phyloP scores from a whole-genome alignment of 176 grass and related monocot genomes.

The Aegilops umbellulata region DNA sequence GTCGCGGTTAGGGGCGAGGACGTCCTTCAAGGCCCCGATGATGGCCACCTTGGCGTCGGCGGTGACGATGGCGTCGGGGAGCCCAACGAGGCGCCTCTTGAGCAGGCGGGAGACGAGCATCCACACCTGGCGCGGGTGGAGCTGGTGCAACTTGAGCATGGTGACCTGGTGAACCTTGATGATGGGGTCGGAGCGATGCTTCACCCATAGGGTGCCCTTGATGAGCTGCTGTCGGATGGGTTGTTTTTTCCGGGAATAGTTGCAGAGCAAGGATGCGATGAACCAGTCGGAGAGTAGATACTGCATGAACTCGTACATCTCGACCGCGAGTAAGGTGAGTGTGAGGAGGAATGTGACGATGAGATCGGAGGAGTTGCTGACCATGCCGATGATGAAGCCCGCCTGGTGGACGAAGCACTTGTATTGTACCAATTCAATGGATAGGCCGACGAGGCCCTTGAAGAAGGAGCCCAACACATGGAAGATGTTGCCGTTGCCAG shows the following conservation, averaged over 20 bases:
- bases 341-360: constrained; percentile 31
- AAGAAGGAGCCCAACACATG: too few relatives aligned
- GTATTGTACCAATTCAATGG: too few relatives aligned
- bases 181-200: not conserved
- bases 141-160: not conserved
- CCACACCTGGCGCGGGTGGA: too few relatives aligned
- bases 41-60: not conserved
- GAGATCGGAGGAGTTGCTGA: constrained; percentile 23
- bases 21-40: not conserved
- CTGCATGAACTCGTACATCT: constrained; percentile 12
- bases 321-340: constrained; percentile 15
- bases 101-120: constrained; percentile 11
- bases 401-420: too few relatives aligned
- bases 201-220: not conserved
- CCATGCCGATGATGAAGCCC: constrained; percentile 15
- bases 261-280: not conserved
- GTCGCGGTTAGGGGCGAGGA: not conserved
- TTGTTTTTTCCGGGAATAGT: not conserved
- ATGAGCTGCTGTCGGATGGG: too few relatives aligned
- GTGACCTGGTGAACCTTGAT: constrained; percentile 23
- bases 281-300: constrained; percentile 30
- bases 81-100: not conserved
- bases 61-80: not conserved
- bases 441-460: too few relatives aligned
- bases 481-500: too few relatives aligned